Base-by-base conservation (phyloP, 495 filamentous ascomycete species). In the Trichocladium antarcticum region DNA sequence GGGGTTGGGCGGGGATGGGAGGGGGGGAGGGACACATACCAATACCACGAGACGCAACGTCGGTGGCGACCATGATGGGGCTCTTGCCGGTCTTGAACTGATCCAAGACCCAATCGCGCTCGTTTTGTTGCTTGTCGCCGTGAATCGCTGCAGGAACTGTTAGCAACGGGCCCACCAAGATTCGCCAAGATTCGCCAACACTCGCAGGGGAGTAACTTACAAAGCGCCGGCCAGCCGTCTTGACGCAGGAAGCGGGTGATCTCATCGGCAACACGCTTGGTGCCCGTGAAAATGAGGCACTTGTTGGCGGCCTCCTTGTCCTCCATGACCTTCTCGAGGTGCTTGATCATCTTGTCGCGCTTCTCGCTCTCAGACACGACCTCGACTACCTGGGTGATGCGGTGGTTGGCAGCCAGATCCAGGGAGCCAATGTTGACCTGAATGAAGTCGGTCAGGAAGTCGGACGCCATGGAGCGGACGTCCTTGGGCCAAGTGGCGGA, bases 401-500 rank as follows among this genome's bases (percentile, higher is more conserved):
- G 88, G 72, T 96, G 90, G 71, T 96, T 97, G 71, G 92, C 92
- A 60, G 93, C 87, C 32, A 98, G 76, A 47, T 97, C 92, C 77
- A 92, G 78, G 41, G 92, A 98, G 63, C 92, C 92, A 66, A 98
- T 90, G 73, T 97, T 98, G 68, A 97, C 92, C 71, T 98, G 92
- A 61, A 98, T 98, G 71, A 90, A 96, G 62, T 98, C 83, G 60
- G 83, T 83, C 56, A 94, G 78, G 76, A 93, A 98, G 65, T 98
- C 92, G 28, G 84, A 76, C n/a, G 92, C 92, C 50, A 97, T 75
- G 63, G 87, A 84, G 57, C 92, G 89, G 56, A 98, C 90, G 66
- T 98, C 92, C 80, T 97, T 98, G 53, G 92, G 92, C 92, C 92
- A 98, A 7, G 92, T 98, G 58, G 92, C 92, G 49, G 92, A 98